Conservation (phyloP, 305 asterid species). For the Solanum aculeatissimum region DNA sequence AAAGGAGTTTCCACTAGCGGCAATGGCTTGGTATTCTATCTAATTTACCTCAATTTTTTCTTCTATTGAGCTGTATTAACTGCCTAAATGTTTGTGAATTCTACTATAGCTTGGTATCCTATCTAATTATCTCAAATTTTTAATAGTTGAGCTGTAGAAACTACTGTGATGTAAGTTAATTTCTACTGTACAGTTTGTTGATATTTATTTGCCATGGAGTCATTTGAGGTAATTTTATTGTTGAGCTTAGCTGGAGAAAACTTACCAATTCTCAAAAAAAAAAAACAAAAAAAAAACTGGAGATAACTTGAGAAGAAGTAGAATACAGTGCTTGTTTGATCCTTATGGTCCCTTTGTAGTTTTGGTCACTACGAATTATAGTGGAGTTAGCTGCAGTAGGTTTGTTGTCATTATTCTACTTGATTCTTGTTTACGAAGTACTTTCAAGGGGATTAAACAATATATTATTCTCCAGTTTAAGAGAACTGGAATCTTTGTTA, state of each 20-base stretch:
- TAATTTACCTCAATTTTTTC: too few species aligned
- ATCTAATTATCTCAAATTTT: not conserved
- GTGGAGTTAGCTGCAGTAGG: not conserved
- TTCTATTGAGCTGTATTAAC: not conserved
- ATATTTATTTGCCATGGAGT: not conserved
- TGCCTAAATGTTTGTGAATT: not conserved
- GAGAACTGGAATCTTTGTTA: not conserved
- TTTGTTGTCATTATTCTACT: not conserved
- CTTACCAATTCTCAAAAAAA: too few species aligned
- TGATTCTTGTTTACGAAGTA: not conserved
- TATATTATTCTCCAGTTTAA: not conserved
- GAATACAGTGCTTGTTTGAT: not conserved
- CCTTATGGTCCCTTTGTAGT: not conserved
- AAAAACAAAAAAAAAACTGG: too few species aligned
- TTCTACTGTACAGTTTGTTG: not conserved
- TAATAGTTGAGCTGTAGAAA: not conserved
- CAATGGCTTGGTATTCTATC: conserved; percentile 21
- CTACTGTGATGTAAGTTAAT: not conserved
- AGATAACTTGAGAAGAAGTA: not conserved
- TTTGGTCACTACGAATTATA: not conserved
- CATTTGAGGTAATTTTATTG: not conserved
- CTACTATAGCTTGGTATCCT: not conserved
- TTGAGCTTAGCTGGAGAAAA: not conserved
- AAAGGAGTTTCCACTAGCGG: conserved; percentile 39
- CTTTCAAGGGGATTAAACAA: not conserved